phyloP scores from a whole-genome alignment of 441 rosid genomes.

The Syzygium malaccense region DNA sequence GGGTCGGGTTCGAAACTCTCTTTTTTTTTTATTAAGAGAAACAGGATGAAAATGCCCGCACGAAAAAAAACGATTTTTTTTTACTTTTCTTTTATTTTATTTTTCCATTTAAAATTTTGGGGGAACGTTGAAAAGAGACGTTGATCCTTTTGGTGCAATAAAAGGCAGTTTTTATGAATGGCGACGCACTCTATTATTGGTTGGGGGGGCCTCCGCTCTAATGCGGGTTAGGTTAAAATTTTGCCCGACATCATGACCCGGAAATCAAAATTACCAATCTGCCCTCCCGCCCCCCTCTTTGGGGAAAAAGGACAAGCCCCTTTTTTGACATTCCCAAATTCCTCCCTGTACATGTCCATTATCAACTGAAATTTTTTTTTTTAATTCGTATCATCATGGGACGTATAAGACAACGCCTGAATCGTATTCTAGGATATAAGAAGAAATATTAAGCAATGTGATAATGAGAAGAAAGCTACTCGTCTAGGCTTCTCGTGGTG shows the following conservation, averaged over 20 bases:
- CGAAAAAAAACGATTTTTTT: background rate
- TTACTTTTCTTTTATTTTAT: background rate
- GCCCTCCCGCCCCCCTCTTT: background rate
- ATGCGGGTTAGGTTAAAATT: background rate
- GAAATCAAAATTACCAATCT: background rate
- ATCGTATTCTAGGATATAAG: background rate
- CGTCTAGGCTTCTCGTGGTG: background rate
- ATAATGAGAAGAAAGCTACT: background rate
- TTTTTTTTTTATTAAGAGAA: too few species aligned
- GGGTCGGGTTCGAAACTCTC: background rate
- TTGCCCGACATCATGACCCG: background rate
- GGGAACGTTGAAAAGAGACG: background rate
- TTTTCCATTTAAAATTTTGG: background rate
- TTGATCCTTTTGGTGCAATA: background rate
- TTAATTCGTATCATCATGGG: background rate
- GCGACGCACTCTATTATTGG: background rate
- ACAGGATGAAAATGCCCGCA: background rate
- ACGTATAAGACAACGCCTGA: background rate
- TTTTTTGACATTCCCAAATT: background rate
- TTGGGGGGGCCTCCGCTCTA: background rate
- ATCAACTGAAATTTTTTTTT: background rate
- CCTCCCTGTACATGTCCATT: background rate
- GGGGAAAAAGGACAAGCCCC: background rate
- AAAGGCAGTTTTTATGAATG: background rate
- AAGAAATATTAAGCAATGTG: background rate